Conservation (phyloP, 2,329 filamentous ascomycete species). For the Lachnellula cervina region DNA sequence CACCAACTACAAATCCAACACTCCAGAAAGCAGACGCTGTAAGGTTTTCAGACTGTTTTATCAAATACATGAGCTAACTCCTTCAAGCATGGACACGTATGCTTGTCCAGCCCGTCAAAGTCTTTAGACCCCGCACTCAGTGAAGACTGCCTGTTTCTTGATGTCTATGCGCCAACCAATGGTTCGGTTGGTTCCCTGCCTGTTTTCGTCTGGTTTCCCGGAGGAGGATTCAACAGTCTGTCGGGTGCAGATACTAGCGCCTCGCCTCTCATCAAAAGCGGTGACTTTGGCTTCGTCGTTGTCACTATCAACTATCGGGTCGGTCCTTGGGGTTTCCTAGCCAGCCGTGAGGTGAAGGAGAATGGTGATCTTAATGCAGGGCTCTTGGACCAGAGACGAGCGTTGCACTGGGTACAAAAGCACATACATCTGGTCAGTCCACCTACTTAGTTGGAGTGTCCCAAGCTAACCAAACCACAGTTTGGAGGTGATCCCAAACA, state of each 20-base stretch:
- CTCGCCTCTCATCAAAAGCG: constrained; percentile 54
- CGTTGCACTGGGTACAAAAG: constrained; percentile 63
- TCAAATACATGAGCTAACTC: constrained; percentile 1
- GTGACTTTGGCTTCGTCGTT: constrained; percentile 57
- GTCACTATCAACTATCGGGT: constrained; percentile 75
- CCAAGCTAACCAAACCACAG: constrained; percentile 26
- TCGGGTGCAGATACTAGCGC: constrained; percentile 53
- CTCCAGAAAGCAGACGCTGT: constrained; percentile 26
- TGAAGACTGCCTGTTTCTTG: constrained; percentile 68
- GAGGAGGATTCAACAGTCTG: constrained; percentile 54
- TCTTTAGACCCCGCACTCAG: constrained; percentile 33
- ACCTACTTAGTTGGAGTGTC: neutral
- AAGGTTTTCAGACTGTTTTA: constrained; percentile 1
- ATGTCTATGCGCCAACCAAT: constrained; percentile 60
- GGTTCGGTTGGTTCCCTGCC: constrained; percentile 46
- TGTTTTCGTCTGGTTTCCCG: constrained; percentile 56
- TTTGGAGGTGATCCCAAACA: constrained; percentile 68
- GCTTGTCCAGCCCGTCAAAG: constrained; percentile 24
- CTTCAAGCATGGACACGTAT: constrained; percentile 23
- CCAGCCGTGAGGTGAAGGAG: constrained; percentile 47
- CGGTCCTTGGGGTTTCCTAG: constrained; percentile 68
- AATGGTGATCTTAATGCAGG: constrained; percentile 61
- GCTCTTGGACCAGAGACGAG: constrained; percentile 64
- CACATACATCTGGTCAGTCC: constrained; percentile 48
- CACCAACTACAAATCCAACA: constrained; percentile 42